Conservation (phyloP, 1,284 basidiomycete species). For the Vanrija sp. region DNA sequence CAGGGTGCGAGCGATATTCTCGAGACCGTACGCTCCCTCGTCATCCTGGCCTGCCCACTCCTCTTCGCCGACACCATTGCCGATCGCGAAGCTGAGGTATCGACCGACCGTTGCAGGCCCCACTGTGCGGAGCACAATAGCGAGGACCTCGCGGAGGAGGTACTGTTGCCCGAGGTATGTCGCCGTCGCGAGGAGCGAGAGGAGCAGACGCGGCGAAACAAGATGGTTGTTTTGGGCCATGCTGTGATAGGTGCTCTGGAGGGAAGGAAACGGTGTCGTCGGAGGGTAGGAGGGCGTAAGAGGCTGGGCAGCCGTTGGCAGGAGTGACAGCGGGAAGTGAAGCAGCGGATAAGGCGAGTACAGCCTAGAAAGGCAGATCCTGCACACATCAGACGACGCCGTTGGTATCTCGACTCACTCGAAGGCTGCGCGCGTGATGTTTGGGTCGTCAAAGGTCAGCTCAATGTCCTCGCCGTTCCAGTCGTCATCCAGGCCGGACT, state of each 20-base stretch:
- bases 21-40: conserved; percentile 64
- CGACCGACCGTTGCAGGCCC: conserved; percentile 71
- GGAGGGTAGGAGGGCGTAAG: conserved; percentile 61
- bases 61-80: conserved; percentile 61
- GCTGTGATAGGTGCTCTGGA: conserved; percentile 60
- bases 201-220: conserved; percentile 73
- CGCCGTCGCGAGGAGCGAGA: conserved; percentile 80
- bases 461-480: conserved; percentile 55
- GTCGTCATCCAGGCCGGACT: conserved; percentile 13
- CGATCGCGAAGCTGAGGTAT: conserved; percentile 80
- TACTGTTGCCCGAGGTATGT: conserved; percentile 80
- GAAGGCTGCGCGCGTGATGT: conserved; percentile 71
- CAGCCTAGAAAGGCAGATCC: conserved; percentile 73
- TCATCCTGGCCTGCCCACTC: conserved; percentile 53
- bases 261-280: conserved; percentile 56
- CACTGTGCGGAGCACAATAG: conserved; percentile 67
- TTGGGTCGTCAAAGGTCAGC: conserved; percentile 73
- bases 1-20: conserved; percentile 60
- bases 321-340: conserved; percentile 61
- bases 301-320: conserved; percentile 64
- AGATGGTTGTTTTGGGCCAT: conserved; percentile 59
- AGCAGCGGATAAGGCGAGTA: conserved; percentile 80
- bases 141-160: conserved; percentile 69
- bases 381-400: conserved; percentile 38
- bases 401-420: conserved; percentile 46